phyloP scores from a whole-genome alignment of 208 protist species.

The Strigomonas galati region DNA sequence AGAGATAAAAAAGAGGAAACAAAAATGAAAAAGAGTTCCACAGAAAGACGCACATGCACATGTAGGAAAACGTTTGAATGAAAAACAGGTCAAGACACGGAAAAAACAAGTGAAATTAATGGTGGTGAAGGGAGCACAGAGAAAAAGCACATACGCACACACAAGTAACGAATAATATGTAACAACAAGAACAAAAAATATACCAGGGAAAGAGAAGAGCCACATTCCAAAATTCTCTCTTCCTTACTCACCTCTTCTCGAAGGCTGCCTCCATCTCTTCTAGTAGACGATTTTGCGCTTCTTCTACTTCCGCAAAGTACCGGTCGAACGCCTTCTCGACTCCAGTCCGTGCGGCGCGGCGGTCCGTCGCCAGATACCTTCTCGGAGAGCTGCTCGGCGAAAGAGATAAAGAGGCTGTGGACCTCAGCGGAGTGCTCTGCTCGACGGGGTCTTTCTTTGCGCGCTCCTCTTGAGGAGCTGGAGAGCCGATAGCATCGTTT shows the following conservation, averaged over 20 bases:
- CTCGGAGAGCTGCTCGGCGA: too few relatives aligned
- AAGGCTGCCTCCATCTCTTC: background rate
- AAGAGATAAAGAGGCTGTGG: too few relatives aligned
- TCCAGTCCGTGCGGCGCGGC: background rate
- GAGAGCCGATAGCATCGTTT: too few relatives aligned
- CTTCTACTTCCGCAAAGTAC: slow-evolving; percentile 4
- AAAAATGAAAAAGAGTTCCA: background rate
- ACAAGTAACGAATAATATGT: background rate
- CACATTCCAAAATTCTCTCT: background rate
- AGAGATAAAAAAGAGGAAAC: slow-evolving; percentile 4
- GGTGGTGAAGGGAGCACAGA: too few relatives aligned
- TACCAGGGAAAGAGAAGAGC: background rate
- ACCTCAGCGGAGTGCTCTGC: too few relatives aligned
- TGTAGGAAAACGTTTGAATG: too few relatives aligned
- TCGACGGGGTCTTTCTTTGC: too few relatives aligned
- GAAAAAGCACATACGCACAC: too few relatives aligned
- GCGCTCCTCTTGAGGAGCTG: too few relatives aligned
- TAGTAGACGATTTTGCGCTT: slow-evolving; percentile 3
- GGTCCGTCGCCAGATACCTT: too few relatives aligned
- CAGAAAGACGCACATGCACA: too few relatives aligned
- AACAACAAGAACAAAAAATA: slow-evolving; percentile 1
- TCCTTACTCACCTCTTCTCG: background rate
- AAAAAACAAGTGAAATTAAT: background rate
- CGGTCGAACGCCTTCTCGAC: background rate
- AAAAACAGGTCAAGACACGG: background rate